Evolutionary conservation across 1,284 basidiomycete genomes (phyloP), one percentile per base, ranked within the genome.

Genomic region (Lignosus rhinocerotis): DNA sequence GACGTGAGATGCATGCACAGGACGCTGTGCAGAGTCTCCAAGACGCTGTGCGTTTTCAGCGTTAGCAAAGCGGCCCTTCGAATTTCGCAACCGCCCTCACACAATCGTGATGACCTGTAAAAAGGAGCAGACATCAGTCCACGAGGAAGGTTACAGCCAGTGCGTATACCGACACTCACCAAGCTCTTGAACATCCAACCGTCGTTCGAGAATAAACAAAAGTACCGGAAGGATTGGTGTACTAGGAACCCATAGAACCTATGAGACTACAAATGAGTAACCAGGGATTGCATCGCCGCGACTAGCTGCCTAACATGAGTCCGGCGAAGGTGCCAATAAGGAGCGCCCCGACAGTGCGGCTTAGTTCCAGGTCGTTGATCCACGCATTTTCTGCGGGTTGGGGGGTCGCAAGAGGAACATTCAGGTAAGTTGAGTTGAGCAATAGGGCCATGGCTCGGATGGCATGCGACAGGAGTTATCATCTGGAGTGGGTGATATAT

Each of bases 311-410:
- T 3, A 11, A 61, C 60, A 55, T 50, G 14, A 61, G 45, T 16
- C 60, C 53, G 17, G 58, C 17, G 19, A 45, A 55, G 17, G 60
- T 55, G 30, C 56, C 56, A 4, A 61, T 32, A 51, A 61, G 53
- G n/a, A 61, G 41, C 2, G 56, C 51, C 6, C 51, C 56, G 0
- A 53, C 5, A 25, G 51, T 53, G 42, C 42, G 33, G n/a, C 19
- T 32, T 14, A 33, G 25, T 25, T 25, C 25, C 4, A 25, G 2
- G 25, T 25, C 4, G 25, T 25, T 25, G 25, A 25, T 2, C 25
- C 25, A 25, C 4, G 25, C 2, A 4, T 4, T 25, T 25, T 25
- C 25, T 25, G 25, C 25, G 25, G 25, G 25, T 25, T 2, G 25
- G 25, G 25, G 25, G 25, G 2, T 25, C 25, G 25, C 25, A 25